These are phyloP conservation scores for Colletotrichum lini DNA, from an alignment of 2,329 filamentous ascomycete genomes.

Conservation along the genomic window DNA sequence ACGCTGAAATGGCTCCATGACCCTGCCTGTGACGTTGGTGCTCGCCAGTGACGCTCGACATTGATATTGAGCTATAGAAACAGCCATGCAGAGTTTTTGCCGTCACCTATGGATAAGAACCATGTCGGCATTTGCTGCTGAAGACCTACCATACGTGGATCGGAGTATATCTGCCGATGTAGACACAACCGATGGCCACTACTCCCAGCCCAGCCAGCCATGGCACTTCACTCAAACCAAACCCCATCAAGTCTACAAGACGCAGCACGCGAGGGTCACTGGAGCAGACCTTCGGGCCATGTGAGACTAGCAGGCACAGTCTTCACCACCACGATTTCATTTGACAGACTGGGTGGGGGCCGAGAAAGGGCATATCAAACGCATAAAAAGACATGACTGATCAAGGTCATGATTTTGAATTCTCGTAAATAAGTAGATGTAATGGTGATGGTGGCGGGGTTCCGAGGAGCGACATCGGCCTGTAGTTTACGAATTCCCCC, in stretches of 20 bases:
- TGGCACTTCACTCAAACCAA: background rate
- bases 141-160: too few relatives aligned
- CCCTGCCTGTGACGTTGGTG: background rate
- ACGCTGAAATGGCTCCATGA: background rate
- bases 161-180: too few relatives aligned
- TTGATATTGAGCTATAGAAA: background rate
- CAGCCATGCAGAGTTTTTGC: too few relatives aligned
- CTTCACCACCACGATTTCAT: background rate
- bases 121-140: too few relatives aligned
- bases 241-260: background rate
- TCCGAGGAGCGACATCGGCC: constrained; percentile 17
- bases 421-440: constrained; percentile 31
- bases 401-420: constrained; percentile 35
- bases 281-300: background rate
- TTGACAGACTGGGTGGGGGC: background rate
- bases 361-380: background rate
- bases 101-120: too few relatives aligned
- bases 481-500: constrained; percentile 20
- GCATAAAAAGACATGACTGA: constrained; percentile 27
- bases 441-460: constrained; percentile 19
- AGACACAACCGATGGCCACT: too few relatives aligned
- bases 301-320: background rate
- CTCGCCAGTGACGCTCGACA: background rate
- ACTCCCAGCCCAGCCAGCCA: background rate
- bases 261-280: background rate